These are phyloP conservation scores for Syzygium aromaticum DNA, from an alignment of 345 rosid species.

Conservation along the genomic window DNA sequence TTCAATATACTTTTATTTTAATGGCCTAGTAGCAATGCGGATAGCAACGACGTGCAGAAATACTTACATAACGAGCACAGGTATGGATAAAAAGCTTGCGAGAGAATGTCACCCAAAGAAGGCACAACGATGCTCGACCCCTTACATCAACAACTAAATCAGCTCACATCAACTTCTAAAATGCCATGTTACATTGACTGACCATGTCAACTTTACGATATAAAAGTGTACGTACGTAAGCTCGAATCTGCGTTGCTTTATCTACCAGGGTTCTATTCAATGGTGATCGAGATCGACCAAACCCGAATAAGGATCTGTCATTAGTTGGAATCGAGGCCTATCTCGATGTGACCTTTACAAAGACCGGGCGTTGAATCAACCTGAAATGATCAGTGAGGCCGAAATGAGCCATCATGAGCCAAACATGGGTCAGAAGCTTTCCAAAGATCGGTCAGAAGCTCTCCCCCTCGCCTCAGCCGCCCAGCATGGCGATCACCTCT, in stretches of 20 bases:
- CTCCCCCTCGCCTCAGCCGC: slow-evolving; percentile 43
- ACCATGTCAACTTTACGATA: neutral
- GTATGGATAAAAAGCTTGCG: too few species aligned
- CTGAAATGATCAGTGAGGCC: slow-evolving; percentile 43
- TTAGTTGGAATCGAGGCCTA: neutral
- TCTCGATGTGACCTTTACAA: slow-evolving; percentile 16
- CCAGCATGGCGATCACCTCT: slow-evolving; percentile 25
- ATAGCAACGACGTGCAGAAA: neutral
- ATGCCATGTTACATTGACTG: neutral
- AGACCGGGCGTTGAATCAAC: slow-evolving; percentile 24
- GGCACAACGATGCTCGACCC: too few species aligned
- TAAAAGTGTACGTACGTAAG: neutral
- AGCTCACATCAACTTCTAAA: neutral
- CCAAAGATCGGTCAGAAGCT: slow-evolving; percentile 6
- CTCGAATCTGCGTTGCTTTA: neutral
- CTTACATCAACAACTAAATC: too few species aligned
- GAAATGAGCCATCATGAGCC: slow-evolving; percentile 50
- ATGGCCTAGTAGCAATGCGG: neutral
- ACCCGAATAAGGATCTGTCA: neutral
- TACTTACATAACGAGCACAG: neutral
- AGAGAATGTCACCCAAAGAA: too few species aligned
- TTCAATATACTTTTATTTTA: too few species aligned
- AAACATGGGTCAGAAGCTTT: slow-evolving; percentile 22
- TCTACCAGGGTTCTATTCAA: neutral
- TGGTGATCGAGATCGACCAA: neutral